Evolutionary conservation across 345 rosid genomes (phyloP), one percentile per base, ranked within the genome.

Genomic region (Lepidium sativum): DNA sequence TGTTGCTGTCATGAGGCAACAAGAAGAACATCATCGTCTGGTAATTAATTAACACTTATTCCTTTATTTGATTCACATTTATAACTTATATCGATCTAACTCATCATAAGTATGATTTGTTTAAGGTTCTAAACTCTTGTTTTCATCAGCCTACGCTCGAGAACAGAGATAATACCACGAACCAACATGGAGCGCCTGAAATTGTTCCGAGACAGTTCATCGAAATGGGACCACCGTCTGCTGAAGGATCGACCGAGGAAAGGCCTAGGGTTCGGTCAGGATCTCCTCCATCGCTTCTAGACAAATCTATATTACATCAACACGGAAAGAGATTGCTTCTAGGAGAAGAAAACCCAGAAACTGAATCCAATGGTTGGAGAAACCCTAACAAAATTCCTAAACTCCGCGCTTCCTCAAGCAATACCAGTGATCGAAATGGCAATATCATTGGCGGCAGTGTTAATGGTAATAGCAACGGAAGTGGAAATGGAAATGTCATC

Each of bases 241-340:
- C 82, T 25, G 79, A 80, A 59, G 86, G 82, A 8, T 85, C 88
- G 0, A 91, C 97, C 0, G 95, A 82, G 45, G 97, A 94, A 66
- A 80, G 88, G 69, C 83, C 84, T 0, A 77, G 68, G 6, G 84
- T 92, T 0, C 78, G 75, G 39, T 66, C 72, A 34, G 71, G 65
- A 6, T 80, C 79, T 48, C 70, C 62, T 13, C 68, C 63, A n/a
- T 43, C 51, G 6, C 83, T 77, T 67, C 56, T 56, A 33, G 79
- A 64, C 23, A 54, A 69, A 6, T 65, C 76, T 40, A 51, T 23
- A 58, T 43, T 34, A 42, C 56, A 67, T 34, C 68, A 68, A 17
- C 61, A 75, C 6, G 72, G 76, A 41, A 61, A 75, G 16, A 83
- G 86, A 48, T 78, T 75, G 56, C 27, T 68, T 37, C 79, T 66